Evolutionary conservation across 352 stramenopile species (phyloP), one percentile per base, ranked within the genome.

Genomic region (Pythium biforme): DNA sequence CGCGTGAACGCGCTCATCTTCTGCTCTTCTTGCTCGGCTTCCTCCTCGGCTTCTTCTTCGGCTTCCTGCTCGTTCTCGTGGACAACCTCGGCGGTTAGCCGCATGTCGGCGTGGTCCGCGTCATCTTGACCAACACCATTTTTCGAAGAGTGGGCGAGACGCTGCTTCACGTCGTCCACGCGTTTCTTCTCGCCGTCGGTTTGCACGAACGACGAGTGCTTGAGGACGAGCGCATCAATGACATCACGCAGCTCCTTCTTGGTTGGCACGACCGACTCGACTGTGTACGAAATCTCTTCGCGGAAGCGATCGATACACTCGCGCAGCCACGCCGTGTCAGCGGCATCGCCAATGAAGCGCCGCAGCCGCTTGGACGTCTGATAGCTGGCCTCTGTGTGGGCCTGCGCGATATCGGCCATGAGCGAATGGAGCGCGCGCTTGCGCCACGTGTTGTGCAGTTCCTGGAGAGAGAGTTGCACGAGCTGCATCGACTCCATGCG

Each of bases 401-500:
- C 64, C 3, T 51, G 39, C 5, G 49, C 64, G 41, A 72, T 69
- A 23, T 67, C 56, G 0, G 59, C 56, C 59, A 96, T 90, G 33
- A 99, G 79, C 19, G 93, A 90, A 26, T 88, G 75, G 57, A 99
- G 90, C 11, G 96, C 88, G 48, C 91, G 77, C 56, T 99, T 99
- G 22, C 98, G 88, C 80, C 97, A 99, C 31, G 98, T 98, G 69
- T 99, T 99, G 67, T 95, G 96, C 61, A 99, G 89, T 64, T 99
- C 96, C 69, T 97, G 90, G 41, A 97, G 61, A 48, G 94, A 99
- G 15, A 99, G 79, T 73, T 99, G 92, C n/a, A 98, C 89, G 45
- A 98, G 97, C 70, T 99, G 97, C 86, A 99, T 98, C 59, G 98
- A 98, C 69, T 99, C 98, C 66, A 97, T 99, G 27, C 97, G 96